Evolutionary conservation across 106 monocot genomes (phyloP).

Genomic region (Allium cepa): DNA sequence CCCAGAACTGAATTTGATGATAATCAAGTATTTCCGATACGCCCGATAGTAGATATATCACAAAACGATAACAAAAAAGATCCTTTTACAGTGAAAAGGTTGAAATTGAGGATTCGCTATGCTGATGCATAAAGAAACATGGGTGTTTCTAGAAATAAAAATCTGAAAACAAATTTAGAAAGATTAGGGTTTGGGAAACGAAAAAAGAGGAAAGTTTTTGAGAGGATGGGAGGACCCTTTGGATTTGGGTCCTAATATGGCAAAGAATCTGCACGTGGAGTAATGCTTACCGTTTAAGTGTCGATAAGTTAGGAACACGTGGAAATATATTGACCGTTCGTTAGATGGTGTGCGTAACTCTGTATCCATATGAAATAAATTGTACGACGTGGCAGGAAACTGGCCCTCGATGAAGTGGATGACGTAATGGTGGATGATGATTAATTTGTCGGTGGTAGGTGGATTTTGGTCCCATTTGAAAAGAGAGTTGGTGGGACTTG

Average conservation of each 20-base stretch:
- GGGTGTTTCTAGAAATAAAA: background rate
- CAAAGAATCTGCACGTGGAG: background rate
- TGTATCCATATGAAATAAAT: no score
- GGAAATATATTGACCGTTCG: background rate
- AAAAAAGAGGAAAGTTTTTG: background rate
- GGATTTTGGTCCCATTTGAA: no score
- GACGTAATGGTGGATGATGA: no score
- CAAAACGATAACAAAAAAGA: background rate
- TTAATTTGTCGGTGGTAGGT: no score
- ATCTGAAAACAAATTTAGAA: background rate
- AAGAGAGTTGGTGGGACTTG: no score
- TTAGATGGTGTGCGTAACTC: no score
- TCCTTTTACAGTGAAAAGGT: background rate
- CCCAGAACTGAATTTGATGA: background rate
- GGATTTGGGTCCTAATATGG: background rate
- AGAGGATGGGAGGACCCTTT: background rate
- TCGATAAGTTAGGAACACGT: constrained; percentile 1
- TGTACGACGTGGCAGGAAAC: no score
- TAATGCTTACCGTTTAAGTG: background rate
- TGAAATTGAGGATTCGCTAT: background rate
- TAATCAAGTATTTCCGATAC: background rate
- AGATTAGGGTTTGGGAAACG: background rate
- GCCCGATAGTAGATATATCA: background rate
- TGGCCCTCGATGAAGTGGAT: no score
- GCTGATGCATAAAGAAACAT: background rate